These are phyloP conservation scores for Elsinoe perseae DNA, from an alignment of 2,329 filamentous ascomycete species.

Conservation along the genomic window DNA sequence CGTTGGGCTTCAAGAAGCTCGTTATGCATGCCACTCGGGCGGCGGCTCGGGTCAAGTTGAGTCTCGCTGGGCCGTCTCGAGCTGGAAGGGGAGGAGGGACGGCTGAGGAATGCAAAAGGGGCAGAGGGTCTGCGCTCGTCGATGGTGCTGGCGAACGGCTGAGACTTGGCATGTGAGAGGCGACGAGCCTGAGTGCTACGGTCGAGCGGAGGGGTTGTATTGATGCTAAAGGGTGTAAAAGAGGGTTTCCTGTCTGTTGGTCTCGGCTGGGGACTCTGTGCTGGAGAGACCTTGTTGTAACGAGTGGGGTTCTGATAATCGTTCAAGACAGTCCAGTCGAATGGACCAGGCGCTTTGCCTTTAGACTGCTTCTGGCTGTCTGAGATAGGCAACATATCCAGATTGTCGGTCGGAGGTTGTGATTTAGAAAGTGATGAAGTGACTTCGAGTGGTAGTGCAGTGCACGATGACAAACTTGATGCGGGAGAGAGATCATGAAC, in stretches of 20 bases:
- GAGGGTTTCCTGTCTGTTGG: conserved; percentile 1
- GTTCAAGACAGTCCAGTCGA: conserved; percentile 1
- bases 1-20: background rate
- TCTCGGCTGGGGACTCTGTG: background rate
- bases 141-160: background rate
- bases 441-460: background rate
- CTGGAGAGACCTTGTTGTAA: background rate
- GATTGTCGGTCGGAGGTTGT: background rate
- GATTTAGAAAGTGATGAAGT: background rate
- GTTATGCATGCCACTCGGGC: background rate
- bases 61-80: background rate
- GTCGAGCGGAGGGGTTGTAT: conserved; percentile 4
- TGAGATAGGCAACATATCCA: background rate
- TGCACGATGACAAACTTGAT: background rate
- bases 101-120: background rate
- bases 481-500: background rate
- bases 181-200: background rate
- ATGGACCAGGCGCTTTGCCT: background rate
- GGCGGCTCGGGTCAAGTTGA: background rate
- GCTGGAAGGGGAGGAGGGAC: background rate
- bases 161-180: too few relatives aligned
- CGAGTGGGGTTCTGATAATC: background rate
- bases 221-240: background rate
- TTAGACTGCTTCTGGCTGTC: background rate
- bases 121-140: background rate